A percentile compares a stretch with the other conserved stretches of the same genome.
phyloP scores from a whole-genome alignment of 2,329 filamentous ascomycete species.

The Pyrenochaeta sp. region DNA sequence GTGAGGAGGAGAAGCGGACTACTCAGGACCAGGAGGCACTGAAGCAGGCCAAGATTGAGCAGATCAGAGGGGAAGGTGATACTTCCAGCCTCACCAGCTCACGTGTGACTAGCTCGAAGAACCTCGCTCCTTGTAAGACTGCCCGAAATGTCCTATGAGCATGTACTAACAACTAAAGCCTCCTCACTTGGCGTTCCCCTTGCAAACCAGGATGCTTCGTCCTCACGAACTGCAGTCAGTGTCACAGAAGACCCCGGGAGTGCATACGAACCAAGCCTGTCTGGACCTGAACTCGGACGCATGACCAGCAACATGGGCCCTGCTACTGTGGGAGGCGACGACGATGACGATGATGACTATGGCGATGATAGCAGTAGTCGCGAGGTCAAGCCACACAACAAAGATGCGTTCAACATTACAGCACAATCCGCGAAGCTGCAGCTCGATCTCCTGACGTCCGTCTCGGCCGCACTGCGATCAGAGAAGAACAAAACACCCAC shows the following conservation, averaged over 20 bases:
- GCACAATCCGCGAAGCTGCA: conserved; percentile 94
- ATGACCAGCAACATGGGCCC: conserved; percentile 60
- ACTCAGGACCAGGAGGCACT: conserved; percentile 78
- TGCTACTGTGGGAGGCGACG: conserved; percentile 57
- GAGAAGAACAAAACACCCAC: conserved; percentile 76
- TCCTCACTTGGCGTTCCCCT: conserved; percentile 60
- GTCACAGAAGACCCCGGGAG: conserved; percentile 64
- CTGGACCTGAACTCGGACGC: conserved; percentile 62
- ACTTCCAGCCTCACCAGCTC: conserved; percentile 49
- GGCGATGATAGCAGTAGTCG: conserved; percentile 82
- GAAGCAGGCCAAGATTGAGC: conserved; percentile 78
- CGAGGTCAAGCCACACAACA: conserved; percentile 76
- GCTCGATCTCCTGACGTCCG: conserved; percentile 86
- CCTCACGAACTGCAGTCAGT: conserved; percentile 55
- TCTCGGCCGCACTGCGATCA: conserved; percentile 80
- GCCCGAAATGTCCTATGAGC: neutral
- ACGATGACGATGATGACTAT: conserved; percentile 74
- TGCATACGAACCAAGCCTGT: conserved; percentile 65
- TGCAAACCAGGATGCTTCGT: conserved; percentile 47
- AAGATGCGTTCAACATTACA: conserved; percentile 96
- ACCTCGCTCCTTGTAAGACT: conserved; percentile 41
- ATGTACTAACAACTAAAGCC: conserved; percentile 22
- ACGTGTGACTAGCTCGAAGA: conserved; percentile 35
- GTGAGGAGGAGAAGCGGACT: conserved; percentile 82
- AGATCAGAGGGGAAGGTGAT: conserved; percentile 59